phyloP scores from a whole-genome alignment of 805 yeast genomes.

The Candida verbasci region DNA sequence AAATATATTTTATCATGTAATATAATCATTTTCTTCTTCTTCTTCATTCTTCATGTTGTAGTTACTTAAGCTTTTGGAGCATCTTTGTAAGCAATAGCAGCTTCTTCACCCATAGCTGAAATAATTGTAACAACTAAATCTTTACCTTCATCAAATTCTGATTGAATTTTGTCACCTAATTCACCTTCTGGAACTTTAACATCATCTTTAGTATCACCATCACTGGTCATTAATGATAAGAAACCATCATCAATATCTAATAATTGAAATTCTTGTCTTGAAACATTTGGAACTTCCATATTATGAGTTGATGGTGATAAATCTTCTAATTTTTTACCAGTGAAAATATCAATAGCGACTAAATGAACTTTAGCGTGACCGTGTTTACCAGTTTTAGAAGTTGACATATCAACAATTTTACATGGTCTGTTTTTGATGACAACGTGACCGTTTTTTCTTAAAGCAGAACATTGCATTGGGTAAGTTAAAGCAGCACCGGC shows the following conservation, averaged over 20 bases:
- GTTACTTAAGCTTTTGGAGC: conserved; percentile 63
- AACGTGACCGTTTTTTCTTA: conserved; percentile 99
- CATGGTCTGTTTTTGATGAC: conserved; percentile 99
- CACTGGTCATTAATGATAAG: conserved; percentile 93
- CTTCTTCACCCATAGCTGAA: conserved; percentile 99
- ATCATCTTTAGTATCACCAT: conserved; percentile 99
- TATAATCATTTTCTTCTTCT: too few species aligned
- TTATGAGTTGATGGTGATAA: conserved; percentile 99
- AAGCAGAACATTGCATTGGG: conserved; percentile 99
- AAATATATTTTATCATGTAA: not conserved
- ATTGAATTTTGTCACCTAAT: conserved; percentile 87
- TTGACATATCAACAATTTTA: conserved; percentile 99
- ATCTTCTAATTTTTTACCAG: conserved; percentile 99
- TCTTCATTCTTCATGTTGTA: not conserved
- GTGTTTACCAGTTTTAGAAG: conserved; percentile 99
- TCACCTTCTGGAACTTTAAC: conserved; percentile 98
- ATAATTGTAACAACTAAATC: conserved; percentile 95
- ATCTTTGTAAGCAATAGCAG: conserved; percentile 97
- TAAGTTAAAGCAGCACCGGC: conserved; percentile 98
- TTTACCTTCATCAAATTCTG: conserved; percentile 97
- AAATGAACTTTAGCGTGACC: conserved; percentile 99
- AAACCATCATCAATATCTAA: conserved; percentile 98
- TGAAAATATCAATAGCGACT: conserved; percentile 98
- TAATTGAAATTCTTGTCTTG: conserved; percentile 93
- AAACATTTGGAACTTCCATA: conserved; percentile 98